phyloP scores from a whole-genome alignment of 164 flowering plant genomes.

The Chloranthus sessilifolius region DNA sequence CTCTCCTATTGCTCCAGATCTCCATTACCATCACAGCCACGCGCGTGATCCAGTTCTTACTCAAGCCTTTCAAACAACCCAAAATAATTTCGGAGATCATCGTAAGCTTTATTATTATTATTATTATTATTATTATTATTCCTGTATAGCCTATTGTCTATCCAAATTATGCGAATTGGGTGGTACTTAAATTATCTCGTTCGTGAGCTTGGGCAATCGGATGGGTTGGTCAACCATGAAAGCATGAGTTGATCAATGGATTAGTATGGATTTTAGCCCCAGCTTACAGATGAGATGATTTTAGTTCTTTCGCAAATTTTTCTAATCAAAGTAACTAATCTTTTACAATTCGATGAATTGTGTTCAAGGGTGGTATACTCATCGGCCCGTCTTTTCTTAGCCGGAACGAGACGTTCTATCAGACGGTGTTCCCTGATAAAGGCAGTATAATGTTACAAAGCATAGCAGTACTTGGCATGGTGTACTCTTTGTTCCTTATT shows the following conservation, averaged over 20 bases:
- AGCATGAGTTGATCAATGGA: not conserved
- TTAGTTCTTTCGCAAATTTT: not conserved
- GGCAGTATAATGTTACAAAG: not conserved
- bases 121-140: not conserved
- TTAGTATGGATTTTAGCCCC: not conserved
- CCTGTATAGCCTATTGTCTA: too few species aligned
- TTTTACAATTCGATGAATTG: not conserved
- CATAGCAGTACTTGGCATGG: not conserved
- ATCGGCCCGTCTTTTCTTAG: not conserved
- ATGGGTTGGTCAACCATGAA: too few species aligned
- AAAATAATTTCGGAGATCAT: slow-evolving; percentile 10
- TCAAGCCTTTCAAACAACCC: slow-evolving; percentile 9
- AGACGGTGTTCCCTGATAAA: not conserved
- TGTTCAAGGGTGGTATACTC: not conserved
- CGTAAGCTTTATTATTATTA: not conserved
- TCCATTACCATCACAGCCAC: slow-evolving; percentile 2
- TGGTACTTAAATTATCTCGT: too few species aligned
- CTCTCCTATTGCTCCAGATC: slow-evolving; percentile 11
- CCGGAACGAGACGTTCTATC: not conserved
- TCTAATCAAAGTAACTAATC: not conserved
- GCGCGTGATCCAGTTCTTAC: not conserved
- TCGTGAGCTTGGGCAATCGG: too few species aligned
- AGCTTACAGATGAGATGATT: not conserved
- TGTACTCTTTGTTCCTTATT: not conserved
- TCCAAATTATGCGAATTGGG: too few species aligned